Evolutionary conservation across 2,329 filamentous ascomycete species (phyloP), one percentile per base, ranked within the genome.

Genomic region (Xylariaceae sp.): DNA sequence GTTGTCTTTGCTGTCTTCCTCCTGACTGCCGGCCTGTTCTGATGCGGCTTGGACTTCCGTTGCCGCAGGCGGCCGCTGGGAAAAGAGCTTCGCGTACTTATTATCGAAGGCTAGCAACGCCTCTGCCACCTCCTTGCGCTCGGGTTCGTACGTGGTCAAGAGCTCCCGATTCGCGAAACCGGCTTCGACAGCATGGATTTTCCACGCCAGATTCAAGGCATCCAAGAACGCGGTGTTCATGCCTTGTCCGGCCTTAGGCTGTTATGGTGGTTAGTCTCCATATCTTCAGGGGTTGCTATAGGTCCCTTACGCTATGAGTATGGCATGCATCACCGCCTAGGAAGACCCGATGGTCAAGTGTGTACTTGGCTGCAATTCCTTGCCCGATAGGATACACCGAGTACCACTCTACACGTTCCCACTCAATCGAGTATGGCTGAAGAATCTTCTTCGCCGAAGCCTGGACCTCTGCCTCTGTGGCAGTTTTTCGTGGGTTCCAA

Each of bases 141-240:
- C 93, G 2, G 82, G 81, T 75, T 97, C 91, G 72, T 97, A 98
- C 0, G 93, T 95, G 59, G 87, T 84, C 48, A 98, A 82, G 18
- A 95, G 80, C 2, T 84, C 83, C 58, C 90, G 88, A 26, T 86
- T 77, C 1, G 91, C 90, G 64, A 96, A 90, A 12, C 91, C 91
- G 21, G 82, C 81, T 71, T 96, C 92, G 9, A 97, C 93, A 37
- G 90, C 87, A 70, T 96, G 93, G 49, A 97, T 90, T 78, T 98
- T 98, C 93, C 93, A 98, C 7, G 93, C 93, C 41, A 98, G 80
- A 73, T 97, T 98, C 57, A 91, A 84, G 0, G 91, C 91, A 64
- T 93, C 89, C 49, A 89, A 78, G 74, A 91, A 91, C 2, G 88
- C 88, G 0, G 89, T 89, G 67, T 91, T 91, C 89, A 91, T 91